Conservation (phyloP, 2,329 filamentous ascomycete species). For the Pseudonectria foliicola region DNA sequence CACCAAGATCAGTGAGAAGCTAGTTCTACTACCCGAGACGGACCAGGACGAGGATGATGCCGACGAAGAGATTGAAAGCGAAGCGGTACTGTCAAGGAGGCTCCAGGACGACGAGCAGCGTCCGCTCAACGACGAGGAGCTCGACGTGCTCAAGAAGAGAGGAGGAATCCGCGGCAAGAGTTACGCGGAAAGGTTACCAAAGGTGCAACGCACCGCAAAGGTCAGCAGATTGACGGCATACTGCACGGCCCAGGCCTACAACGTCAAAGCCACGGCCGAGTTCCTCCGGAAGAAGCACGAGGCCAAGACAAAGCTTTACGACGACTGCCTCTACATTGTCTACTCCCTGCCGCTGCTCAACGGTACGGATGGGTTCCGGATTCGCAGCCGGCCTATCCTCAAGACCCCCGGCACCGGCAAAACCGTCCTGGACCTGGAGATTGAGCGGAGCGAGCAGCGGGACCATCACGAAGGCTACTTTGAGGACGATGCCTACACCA, state of each 20-base stretch:
- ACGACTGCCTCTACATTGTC: slow-evolving; percentile 93
- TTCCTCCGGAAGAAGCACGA: slow-evolving; percentile 85
- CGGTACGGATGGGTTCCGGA: slow-evolving; percentile 76
- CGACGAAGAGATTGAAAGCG: slow-evolving; percentile 52
- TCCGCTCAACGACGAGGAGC: slow-evolving; percentile 61
- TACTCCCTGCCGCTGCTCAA: slow-evolving; percentile 87
- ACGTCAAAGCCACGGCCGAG: slow-evolving; percentile 77
- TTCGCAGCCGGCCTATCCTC: slow-evolving; percentile 83
- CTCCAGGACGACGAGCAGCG: slow-evolving; percentile 52
- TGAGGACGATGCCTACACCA: slow-evolving; percentile 58
- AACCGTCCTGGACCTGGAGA: slow-evolving; percentile 87
- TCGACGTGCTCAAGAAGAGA: slow-evolving; percentile 54
- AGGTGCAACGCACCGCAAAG: slow-evolving; percentile 79
- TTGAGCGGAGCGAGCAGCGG: slow-evolving; percentile 83
- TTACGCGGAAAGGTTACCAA: slow-evolving; percentile 88
- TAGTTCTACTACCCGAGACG: slow-evolving; percentile 89
- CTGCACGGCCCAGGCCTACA: slow-evolving; percentile 91
- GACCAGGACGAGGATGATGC: slow-evolving; percentile 47
- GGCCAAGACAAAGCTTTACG: slow-evolving; percentile 91
- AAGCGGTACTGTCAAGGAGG: slow-evolving; percentile 27
- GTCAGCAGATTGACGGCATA: slow-evolving; percentile 89
- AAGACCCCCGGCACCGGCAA: slow-evolving; percentile 87
- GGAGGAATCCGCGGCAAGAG: slow-evolving; percentile 69
- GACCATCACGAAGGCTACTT: slow-evolving; percentile 91
- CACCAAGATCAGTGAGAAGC: slow-evolving; percentile 91